A percentile compares a stretch with the other conserved stretches of the same genome.
These are phyloP conservation scores for Chaetomium sp. DNA, from an alignment of 2,329 filamentous ascomycete genomes.

Conservation along the genomic window DNA sequence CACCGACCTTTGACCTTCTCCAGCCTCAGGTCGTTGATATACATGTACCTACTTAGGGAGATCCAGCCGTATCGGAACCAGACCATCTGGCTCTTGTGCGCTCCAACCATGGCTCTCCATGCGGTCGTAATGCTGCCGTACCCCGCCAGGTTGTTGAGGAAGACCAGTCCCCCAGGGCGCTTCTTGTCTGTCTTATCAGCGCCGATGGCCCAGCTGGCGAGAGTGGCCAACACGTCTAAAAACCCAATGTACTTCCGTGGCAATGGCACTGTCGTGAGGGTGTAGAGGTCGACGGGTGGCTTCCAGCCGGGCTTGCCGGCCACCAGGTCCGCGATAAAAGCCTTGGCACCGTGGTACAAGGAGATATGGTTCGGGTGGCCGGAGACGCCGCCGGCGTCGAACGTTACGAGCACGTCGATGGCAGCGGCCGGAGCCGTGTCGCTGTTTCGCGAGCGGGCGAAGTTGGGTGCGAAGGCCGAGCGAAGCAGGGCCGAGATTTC, in stretches of 20 bases:
- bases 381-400: constrained; percentile 81
- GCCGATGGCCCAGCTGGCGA: constrained; percentile 57
- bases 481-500: constrained; percentile 71
- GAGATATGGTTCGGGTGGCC: constrained; percentile 92
- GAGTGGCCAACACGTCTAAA: constrained; percentile 73
- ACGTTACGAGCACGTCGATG: constrained; percentile 86
- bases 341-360: constrained; percentile 76
- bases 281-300: constrained; percentile 82
- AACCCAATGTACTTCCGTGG: constrained; percentile 80
- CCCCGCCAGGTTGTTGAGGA: constrained; percentile 65
- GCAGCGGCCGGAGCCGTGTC: constrained; percentile 48
- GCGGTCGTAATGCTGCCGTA: constrained; percentile 60
- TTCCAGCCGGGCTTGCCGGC: constrained; percentile 64
- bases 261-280: constrained; percentile 71
- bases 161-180: constrained; percentile 51
- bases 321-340: constrained; percentile 70
- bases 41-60: constrained; percentile 87
- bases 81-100: constrained; percentile 94
- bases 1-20: constrained; percentile 43
- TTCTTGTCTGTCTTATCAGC: constrained; percentile 44
- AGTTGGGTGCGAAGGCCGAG: constrained; percentile 71
- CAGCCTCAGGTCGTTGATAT: constrained; percentile 80
- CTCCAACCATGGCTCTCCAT: constrained; percentile 83
- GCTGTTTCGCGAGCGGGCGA: constrained; percentile 42
- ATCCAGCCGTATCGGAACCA: constrained; percentile 99